phyloP scores from a whole-genome alignment of 176 grass and related monocot species.

The Aegilops speltoides region DNA sequence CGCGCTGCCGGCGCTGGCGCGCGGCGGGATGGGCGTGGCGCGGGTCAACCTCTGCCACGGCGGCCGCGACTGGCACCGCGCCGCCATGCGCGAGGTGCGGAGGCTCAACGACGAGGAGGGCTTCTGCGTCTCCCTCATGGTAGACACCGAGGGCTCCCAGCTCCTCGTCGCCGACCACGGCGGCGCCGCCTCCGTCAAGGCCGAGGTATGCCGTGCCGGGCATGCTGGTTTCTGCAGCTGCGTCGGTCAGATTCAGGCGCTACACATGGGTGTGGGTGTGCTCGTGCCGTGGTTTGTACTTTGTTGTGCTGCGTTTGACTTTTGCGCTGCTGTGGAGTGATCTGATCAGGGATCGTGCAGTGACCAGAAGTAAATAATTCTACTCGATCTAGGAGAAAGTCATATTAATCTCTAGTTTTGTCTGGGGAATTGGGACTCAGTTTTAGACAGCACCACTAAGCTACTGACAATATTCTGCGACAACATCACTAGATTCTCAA shows the following conservation, averaged over 20 bases:
- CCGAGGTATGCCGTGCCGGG: constrained; percentile 29
- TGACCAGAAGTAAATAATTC: neutral
- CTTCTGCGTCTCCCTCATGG: constrained; percentile 70
- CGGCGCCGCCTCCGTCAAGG: constrained; percentile 46
- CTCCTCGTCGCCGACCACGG: constrained; percentile 63
- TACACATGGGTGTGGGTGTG: neutral
- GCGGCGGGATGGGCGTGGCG: constrained; percentile 64
- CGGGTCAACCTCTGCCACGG: constrained; percentile 76
- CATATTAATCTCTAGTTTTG: neutral
- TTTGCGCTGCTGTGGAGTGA: neutral
- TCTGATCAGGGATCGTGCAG: neutral
- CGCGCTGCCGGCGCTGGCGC: constrained; percentile 53
- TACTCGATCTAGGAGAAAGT: neutral
- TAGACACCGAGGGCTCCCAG: constrained; percentile 71
- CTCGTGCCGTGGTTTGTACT: neutral
- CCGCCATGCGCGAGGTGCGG: constrained; percentile 44
- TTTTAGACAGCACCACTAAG: neutral
- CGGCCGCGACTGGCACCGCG: constrained; percentile 55
- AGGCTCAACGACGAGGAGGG: constrained; percentile 62
- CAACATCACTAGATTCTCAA: too few species aligned
- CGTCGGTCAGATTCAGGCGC: neutral
- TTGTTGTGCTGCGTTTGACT: neutral
- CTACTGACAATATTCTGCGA: neutral
- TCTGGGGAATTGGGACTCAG: neutral
- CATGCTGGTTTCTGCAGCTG: neutral